Base-by-base conservation (phyloP, 2,329 filamentous ascomycete species). In the Exutisphaerella laricina region DNA sequence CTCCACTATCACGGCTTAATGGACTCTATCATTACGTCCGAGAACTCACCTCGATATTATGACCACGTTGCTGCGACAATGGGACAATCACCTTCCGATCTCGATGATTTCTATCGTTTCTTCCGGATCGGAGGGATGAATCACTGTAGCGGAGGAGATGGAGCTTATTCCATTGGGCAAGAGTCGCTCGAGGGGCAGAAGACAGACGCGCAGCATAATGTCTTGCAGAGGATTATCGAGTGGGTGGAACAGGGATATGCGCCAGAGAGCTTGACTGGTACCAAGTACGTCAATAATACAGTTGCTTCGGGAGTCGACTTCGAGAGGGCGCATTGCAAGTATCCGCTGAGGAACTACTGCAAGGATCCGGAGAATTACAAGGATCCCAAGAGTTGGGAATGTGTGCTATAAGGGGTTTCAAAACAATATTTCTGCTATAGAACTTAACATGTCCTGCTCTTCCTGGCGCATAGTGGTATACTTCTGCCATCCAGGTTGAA, bases 71-170 rank as follows among this genome's bases (percentile, higher is more conserved):
- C 28, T 2, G 48, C 57, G 18, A 71, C 67, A 0, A 72, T 75
- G 70, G 73, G 73, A 56, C 63, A 68, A 3, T 64, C 64, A 7
- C 58, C 66, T 5, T 53, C 62, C 4, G 66, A 70, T 2, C 60
- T 79, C 4, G 57, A 66, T 23, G 70, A 73, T 14, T 80, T 72
- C 66, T 80, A 74, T 50, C 67, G 73, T 31, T 71, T 67, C 57
- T 78, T 78, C 61, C 64, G 65, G 12, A 70, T 70, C 54, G 69
- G 56, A 41, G 76, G 74, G 3, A 72, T 74, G 60, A 61, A 54
- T 3, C 75, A 78, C 55, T 78, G 74, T 50, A 32, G 46, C 22
- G 67, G 68, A 4, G 75, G 76, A 0, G 56, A 62, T 16, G 65
- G 69, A 9, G 62, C 69, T 1, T 63, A 66, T 49, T 60, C 58